Conservation (phyloP, 192 early-diverging fungal species). For the Allomyces macrogynus region DNA sequence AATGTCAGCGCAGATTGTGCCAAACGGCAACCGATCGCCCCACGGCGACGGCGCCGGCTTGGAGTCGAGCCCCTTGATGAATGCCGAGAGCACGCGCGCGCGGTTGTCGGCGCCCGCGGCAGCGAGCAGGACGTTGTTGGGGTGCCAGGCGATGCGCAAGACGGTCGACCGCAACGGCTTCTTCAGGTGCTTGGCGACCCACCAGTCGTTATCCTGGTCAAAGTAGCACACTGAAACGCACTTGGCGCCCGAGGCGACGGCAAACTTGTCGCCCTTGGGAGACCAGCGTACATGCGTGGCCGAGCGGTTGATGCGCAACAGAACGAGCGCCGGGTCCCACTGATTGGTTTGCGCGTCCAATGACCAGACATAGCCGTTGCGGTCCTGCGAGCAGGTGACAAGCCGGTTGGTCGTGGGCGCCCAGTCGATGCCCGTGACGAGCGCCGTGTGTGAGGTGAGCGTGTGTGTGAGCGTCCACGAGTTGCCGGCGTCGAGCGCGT, state of each 20-base stretch:
- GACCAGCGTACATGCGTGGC: constrained; percentile 88
- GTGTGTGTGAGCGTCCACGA: constrained; percentile 44
- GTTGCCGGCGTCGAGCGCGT: constrained; percentile 30
- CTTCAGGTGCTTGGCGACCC: constrained; percentile 85
- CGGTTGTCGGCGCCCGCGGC: constrained; percentile 59
- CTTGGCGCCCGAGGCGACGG: constrained; percentile 79
- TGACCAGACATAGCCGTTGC: constrained; percentile 96
- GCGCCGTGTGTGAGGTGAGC: constrained; percentile 78
- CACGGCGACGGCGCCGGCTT: constrained; percentile 70
- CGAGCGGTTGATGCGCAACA: constrained; percentile 86
- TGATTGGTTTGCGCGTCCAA: constrained; percentile 26
- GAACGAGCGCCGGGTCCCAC: constrained; percentile 87
- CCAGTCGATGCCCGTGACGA: constrained; percentile 89
- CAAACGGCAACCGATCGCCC: constrained; percentile 89
- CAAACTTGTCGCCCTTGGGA: constrained; percentile 96
- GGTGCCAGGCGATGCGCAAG: constrained; percentile 82
- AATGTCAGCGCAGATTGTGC: constrained; percentile 77
- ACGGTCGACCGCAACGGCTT: constrained; percentile 82
- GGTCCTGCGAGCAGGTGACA: constrained; percentile 93
- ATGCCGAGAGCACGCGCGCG: constrained; percentile 88
- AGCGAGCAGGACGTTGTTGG: constrained; percentile 85
- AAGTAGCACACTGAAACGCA: constrained; percentile 87
- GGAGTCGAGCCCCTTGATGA: constrained; percentile 81
- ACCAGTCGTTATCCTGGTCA: constrained; percentile 92
- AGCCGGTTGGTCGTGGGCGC: constrained; percentile 84